Evolutionary conservation across 1,284 basidiomycete species (phyloP).

Genomic region (Stygiomarasmius scandens): DNA sequence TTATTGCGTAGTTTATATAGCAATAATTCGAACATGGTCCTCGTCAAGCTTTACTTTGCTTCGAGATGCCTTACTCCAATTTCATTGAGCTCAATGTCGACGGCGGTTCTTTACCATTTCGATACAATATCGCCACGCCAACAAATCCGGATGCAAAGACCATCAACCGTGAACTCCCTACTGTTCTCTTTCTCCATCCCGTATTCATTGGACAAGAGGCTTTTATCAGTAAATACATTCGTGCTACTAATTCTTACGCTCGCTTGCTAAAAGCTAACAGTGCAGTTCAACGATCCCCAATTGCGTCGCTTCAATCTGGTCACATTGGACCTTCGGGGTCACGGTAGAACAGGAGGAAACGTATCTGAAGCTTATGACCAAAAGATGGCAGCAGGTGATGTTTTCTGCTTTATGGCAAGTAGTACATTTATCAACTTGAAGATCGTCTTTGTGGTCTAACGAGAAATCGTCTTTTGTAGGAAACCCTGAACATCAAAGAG

Average conservation of each 20-base stretch:
- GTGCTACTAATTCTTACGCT: background rate
- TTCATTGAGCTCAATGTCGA: background rate
- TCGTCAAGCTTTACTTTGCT: too few relatives aligned
- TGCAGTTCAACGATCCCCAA: constrained; percentile 33
- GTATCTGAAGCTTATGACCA: constrained; percentile 27
- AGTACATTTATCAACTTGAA: background rate
- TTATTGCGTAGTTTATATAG: background rate
- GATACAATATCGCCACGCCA: constrained; percentile 39
- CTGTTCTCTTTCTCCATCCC: constrained; percentile 36
- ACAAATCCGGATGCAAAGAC: constrained; percentile 24
- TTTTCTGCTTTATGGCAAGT: constrained; percentile 37
- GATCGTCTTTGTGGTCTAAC: background rate
- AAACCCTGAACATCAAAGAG: constrained; percentile 33
- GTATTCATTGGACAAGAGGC: constrained; percentile 33
- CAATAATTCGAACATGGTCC: background rate
- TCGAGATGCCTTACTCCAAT: too few relatives aligned
- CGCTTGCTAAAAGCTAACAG: constrained; percentile 19
- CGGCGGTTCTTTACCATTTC: constrained; percentile 27
- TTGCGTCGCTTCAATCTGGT: constrained; percentile 40
- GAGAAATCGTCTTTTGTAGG: constrained; percentile 20
- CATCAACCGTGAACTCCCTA: constrained; percentile 33
- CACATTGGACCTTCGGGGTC: constrained; percentile 32
- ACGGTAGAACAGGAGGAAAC: constrained; percentile 31
- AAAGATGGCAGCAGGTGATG: constrained; percentile 35
- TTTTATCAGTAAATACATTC: constrained; percentile 32